Evolutionary conservation across 257 asterid genomes (phyloP), one percentile per base, ranked within the genome.

Genomic region (Fraxinus cuspidata): DNA sequence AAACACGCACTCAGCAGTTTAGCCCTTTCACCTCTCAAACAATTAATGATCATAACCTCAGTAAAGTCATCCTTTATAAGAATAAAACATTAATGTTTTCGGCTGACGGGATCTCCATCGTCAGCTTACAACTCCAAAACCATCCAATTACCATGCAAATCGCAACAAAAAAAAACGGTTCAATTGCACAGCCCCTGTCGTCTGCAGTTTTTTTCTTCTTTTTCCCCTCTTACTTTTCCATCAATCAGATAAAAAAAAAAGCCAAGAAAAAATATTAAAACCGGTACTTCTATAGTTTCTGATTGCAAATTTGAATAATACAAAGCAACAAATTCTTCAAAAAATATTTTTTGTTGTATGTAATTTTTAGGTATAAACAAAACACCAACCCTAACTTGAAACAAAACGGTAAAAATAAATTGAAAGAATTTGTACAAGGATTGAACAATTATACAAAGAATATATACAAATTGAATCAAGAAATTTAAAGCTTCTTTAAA

Each of bases 321-420:
- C 69, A 63, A 63, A 23, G 69, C 69, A 63, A 63, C 69, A 63
- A 27, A 63, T 63, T 63, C 32, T 13, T 63, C 35, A 9, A 63
- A 60, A 63, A 63, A 27, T 2, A 2, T 0, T 63, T 47, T 63
- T 63, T 63, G 35, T 63, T 63, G 69, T 63, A 25, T 63, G 69
- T 11, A 63, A 25, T 27, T 63, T 63, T 58, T 9, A 9, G 19
- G 58, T 11, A 25, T 5, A 47, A 28, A 25, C 18, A 18, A 49
- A 58, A 40, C 76, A 74, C 51, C 38, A 64, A 60, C 67, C 72
- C 78, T 74, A 60, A 58, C 78, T 60, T 74, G 38, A 74, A 23
- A 53, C 40, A 35, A 35, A 56, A 74, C 51, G 60, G 37, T 21
- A 58, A 10, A 47, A 56, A n/a, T 19, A 56, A 63, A 63, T 63